Evolutionary conservation across 768 basidiomycete species (phyloP).

Genomic region (Tylopilus felleus): DNA sequence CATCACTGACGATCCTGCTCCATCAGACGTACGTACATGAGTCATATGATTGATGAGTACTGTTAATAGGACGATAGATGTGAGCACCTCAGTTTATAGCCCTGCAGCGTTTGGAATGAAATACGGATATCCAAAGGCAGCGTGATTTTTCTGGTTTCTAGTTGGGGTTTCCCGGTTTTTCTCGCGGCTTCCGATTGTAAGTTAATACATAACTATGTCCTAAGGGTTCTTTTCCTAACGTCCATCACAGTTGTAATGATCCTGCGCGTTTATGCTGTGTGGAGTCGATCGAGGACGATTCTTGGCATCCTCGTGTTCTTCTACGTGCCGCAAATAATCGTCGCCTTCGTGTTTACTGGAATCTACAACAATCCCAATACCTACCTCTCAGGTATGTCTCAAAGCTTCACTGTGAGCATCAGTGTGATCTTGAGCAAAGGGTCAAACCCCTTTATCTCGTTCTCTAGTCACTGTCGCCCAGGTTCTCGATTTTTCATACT

Average conservation of each 20-base stretch:
- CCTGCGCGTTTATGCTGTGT: conserved; percentile 7
- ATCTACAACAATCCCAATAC: neutral
- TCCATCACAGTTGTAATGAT: conserved; percentile 2
- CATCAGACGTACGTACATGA: neutral
- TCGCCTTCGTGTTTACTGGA: neutral
- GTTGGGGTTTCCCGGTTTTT: neutral
- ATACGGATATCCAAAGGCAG: neutral
- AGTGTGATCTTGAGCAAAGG: neutral
- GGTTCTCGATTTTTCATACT: neutral
- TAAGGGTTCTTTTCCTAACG: too few relatives aligned
- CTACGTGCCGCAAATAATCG: neutral
- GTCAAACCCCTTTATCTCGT: too few relatives aligned
- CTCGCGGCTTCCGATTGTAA: conserved; percentile 4
- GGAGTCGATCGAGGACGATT: neutral
- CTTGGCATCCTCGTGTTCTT: neutral
- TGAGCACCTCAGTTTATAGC: neutral
- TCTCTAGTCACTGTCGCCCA: neutral
- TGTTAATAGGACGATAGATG: neutral
- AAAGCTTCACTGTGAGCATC: too few relatives aligned
- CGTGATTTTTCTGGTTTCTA: neutral
- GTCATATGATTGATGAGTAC: neutral
- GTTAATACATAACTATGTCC: neutral
- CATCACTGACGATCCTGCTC: too few relatives aligned
- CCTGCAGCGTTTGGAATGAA: neutral
- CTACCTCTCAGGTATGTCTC: neutral